Percentiles rank a stretch among this genome's conserved stretches.
Conservation (phyloP, 108 stramenopile species). For the Nitzschia sp. region DNA sequence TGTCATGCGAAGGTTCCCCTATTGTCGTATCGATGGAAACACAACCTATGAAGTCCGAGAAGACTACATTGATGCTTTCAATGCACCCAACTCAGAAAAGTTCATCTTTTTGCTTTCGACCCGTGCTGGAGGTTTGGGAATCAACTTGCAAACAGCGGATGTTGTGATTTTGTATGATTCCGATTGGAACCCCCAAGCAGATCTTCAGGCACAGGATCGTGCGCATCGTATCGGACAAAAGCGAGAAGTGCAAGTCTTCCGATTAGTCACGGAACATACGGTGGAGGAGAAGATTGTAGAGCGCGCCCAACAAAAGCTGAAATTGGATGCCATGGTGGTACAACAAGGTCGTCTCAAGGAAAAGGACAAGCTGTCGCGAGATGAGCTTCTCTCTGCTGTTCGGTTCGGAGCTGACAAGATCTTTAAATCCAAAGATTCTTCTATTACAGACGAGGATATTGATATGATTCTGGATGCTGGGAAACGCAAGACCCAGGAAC, state of each 20-base stretch:
- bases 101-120: constrained; percentile 90
- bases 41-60: constrained; percentile 94
- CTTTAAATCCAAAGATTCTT: constrained; percentile 86
- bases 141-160: constrained; percentile 94
- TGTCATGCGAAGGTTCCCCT: constrained; percentile 75
- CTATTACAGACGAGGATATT: constrained; percentile 93
- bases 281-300: constrained; percentile 99
- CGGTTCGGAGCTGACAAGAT: constrained; percentile 98
- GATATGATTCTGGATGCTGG: constrained; percentile 87
- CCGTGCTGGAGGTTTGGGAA: constrained; percentile 84
- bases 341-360: constrained; percentile 94
- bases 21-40: constrained; percentile 96
- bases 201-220: constrained; percentile 96
- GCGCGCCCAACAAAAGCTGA: constrained; percentile 99
- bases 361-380: constrained; percentile 83
- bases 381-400: constrained; percentile 87
- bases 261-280: constrained; percentile 96
- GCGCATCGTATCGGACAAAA: constrained; percentile 98
- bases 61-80: constrained; percentile 88
- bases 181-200: constrained; percentile 92
- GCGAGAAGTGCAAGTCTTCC: constrained; percentile 93
- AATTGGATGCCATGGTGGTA: constrained; percentile 99
- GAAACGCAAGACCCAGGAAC: constrained; percentile 84
- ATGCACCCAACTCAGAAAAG: constrained; percentile 82
- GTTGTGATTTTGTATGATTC: constrained; percentile 91